phyloP scores from a whole-genome alignment of 2,329 filamentous ascomycete species.

The Pyrenophora teres region DNA sequence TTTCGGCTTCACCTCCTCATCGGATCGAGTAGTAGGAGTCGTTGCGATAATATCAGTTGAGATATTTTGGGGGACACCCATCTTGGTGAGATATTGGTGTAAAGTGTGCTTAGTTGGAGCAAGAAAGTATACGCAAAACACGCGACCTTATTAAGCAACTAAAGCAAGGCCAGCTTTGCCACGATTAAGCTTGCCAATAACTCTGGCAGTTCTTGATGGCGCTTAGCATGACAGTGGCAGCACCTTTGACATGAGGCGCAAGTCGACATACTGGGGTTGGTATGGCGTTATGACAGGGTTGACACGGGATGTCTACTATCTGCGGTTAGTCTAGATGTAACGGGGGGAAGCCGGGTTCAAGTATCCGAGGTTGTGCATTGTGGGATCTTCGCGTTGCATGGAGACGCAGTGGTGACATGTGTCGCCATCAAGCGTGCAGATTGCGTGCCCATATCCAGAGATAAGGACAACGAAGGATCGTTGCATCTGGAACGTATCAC shows the following conservation, averaged over 20 bases:
- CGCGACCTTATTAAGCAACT: constrained; percentile 1
- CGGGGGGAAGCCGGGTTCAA: neutral
- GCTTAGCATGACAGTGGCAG: neutral
- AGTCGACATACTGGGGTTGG: constrained; percentile 9
- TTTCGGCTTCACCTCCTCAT: neutral
- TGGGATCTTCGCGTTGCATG: neutral
- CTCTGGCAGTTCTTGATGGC: neutral
- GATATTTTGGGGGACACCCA: constrained; percentile 3
- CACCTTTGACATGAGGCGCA: neutral
- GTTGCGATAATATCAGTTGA: neutral
- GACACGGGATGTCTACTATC: neutral
- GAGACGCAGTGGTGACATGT: neutral
- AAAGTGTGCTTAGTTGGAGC: neutral
- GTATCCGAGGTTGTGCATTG: neutral
- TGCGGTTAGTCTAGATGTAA: neutral
- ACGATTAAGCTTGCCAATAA: neutral
- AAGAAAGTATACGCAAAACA: neutral
- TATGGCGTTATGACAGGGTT: constrained; percentile 12
- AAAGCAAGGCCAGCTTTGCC: neutral
- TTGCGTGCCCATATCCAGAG: constrained; percentile 1
- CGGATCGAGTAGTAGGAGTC: neutral
- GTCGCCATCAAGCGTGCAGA: constrained; percentile 4
- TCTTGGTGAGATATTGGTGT: neutral
- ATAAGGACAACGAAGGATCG: no score
- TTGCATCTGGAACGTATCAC: no score